Conservation (phyloP, 2,329 filamentous ascomycete genomes). For the Colletotrichum lentis region DNA sequence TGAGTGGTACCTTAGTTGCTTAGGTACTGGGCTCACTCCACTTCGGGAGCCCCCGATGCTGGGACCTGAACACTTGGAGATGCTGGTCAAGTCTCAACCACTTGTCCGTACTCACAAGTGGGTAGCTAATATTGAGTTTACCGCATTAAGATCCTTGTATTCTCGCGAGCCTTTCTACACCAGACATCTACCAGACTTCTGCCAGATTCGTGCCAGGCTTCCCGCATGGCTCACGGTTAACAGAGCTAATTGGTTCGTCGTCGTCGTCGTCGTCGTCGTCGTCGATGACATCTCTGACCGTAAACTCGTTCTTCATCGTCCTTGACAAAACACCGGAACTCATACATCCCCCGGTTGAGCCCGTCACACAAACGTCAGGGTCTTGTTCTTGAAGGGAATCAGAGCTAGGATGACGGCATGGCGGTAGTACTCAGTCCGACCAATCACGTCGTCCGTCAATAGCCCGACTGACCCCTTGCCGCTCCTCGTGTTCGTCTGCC, state of each 20-base stretch:
- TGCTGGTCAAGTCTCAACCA: not conserved
- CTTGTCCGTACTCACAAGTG: too few species aligned
- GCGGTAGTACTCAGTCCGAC: slow-evolving; percentile 49
- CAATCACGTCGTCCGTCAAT: slow-evolving; percentile 50
- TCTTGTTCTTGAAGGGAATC: slow-evolving; percentile 51
- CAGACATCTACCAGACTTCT: too few species aligned
- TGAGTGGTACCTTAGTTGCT: too few species aligned
- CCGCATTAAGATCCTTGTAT: too few species aligned
- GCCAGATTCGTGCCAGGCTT: too few species aligned
- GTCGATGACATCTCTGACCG: not conserved
- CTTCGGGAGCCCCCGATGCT: not conserved
- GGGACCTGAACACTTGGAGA: not conserved
- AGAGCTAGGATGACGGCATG: slow-evolving; percentile 52
- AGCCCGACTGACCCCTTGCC: slow-evolving; percentile 52
- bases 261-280: not conserved
- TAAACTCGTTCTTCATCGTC: too few species aligned
- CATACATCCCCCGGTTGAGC: too few species aligned
- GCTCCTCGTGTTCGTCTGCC: slow-evolving; percentile 50
- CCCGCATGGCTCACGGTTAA: too few species aligned
- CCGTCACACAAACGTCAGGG: slow-evolving; percentile 44
- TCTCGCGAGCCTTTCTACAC: too few species aligned
- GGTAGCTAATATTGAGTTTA: too few species aligned
- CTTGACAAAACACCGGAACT: too few species aligned
- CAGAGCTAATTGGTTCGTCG: too few species aligned
- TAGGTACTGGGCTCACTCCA: not conserved